Evolutionary conservation across 345 rosid species (phyloP).

Genomic region (Erucastrum elatum): DNA sequence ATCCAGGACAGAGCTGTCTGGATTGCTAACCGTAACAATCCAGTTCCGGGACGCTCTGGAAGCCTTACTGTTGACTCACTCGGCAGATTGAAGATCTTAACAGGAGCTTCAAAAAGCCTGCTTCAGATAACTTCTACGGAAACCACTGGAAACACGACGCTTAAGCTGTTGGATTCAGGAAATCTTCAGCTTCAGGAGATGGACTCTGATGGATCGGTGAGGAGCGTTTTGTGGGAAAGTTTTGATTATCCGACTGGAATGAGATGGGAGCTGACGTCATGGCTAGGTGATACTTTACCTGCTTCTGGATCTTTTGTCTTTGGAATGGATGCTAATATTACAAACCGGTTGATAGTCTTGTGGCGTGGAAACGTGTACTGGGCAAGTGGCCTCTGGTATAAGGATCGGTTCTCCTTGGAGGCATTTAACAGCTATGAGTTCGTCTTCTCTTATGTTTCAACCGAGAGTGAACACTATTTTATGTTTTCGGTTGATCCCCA

Average conservation of each 20-base stretch:
- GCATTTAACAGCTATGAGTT: not conserved
- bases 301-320: conserved; percentile 30
- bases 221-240: conserved; percentile 41
- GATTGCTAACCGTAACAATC: conserved; percentile 40
- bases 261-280: conserved; percentile 19
- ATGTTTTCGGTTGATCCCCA: conserved; percentile 1
- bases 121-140: conserved; percentile 23
- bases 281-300: conserved; percentile 8
- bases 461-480: conserved; percentile 33
- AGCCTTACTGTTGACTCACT: conserved; percentile 34
- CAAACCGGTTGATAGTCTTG: conserved; percentile 12
- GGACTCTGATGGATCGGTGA: conserved; percentile 34
- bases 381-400: not conserved
- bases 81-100: conserved; percentile 37
- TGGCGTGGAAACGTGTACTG: not conserved
- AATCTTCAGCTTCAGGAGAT: conserved; percentile 43
- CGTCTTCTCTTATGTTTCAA: conserved; percentile 29
- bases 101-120: conserved; percentile 9
- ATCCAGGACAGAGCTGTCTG: conserved; percentile 31
- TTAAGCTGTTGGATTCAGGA: conserved; percentile 40
- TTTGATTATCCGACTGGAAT: conserved; percentile 53
- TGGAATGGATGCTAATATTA: conserved; percentile 35
- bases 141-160: conserved; percentile 33
- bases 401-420: conserved; percentile 6
- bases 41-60: conserved; percentile 17